Base-by-base conservation (phyloP, 352 stramenopile species). In the Phytopythium mirpurense region DNA sequence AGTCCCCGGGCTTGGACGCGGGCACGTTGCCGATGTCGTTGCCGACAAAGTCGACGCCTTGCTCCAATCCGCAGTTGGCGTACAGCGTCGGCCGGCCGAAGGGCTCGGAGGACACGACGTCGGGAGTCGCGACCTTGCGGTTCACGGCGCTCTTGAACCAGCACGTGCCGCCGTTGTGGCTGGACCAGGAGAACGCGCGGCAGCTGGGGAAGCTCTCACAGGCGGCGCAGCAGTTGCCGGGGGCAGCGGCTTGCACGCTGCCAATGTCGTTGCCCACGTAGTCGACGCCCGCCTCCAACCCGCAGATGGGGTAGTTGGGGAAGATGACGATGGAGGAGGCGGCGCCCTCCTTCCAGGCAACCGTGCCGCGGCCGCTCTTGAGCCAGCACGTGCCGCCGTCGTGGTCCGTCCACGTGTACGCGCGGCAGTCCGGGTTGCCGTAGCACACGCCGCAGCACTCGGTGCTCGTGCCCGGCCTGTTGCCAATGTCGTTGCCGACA, bases 371-470 rank as follows among this genome's bases (percentile, higher is more conserved):
- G 10, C 54, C 64, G 32, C 60, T 78, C 64, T 86, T 86, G 54
- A 88, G 61, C 67, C 67, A 88, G 59, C 74, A 85, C 7, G 66
- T 84, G 21, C 74, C 74, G 4, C 68, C 72, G 37, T 76, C 75
- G 35, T 54, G 51, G 34, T 67, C 59, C 3, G 51, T 74, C 72
- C 72, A 88, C 0, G 67, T 43, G 47, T 34, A 54, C 7, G 31
- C 47, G 34, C 27, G 47, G 31, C 47, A 54, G 14, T 34, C 15
- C 6, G 34, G 19, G 7, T 19, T 31, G 31, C 3, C 34, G n/a
- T 19, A 15, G 32, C 47, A 53, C 2, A 32, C 2, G n/a, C 11
- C 7, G 32, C 47, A 53, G 47, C 47, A 53, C 16, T 53, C 47
- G 31, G n/a, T 34, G 2, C 15, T 12, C 9, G 40, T 11, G 0